Conservation (phyloP, 1,139 yeast species). For the Pichia sp. region DNA sequence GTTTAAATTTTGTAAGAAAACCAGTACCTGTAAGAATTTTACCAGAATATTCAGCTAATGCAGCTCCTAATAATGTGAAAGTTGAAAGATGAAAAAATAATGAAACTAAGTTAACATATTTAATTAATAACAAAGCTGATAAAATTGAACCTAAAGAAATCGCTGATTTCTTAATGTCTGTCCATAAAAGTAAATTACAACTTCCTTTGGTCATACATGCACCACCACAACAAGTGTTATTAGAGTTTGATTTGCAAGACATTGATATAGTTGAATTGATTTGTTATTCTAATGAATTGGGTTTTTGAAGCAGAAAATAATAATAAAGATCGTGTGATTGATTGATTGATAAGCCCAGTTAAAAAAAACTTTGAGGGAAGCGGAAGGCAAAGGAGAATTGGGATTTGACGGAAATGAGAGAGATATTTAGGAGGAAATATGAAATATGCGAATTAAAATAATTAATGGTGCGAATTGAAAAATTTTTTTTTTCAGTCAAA, state of each 20-base stretch:
- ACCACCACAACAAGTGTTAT: slow-evolving; percentile 25
- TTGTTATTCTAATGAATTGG: too few species aligned
- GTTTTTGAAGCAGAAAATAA: too few species aligned
- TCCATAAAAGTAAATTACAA: slow-evolving; percentile 62
- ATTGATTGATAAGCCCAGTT: too few species aligned
- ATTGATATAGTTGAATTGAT: neutral
- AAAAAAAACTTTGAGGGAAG: too few species aligned
- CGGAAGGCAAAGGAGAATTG: too few species aligned
- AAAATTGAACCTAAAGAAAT: slow-evolving; percentile 66
- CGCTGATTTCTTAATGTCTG: slow-evolving; percentile 72
- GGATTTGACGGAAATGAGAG: too few species aligned
- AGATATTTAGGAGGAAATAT: too few species aligned
- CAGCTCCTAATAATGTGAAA: slow-evolving; percentile 45
- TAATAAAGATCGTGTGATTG: too few species aligned
- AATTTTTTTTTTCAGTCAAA: too few species aligned
- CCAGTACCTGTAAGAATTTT: slow-evolving; percentile 66
- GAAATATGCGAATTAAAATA: too few species aligned
- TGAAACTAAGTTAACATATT: slow-evolving; percentile 65
- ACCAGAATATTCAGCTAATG: slow-evolving; percentile 64
- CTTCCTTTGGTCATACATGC: slow-evolving; percentile 23
- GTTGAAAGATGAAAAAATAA: slow-evolving; percentile 51
- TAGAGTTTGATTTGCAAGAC: slow-evolving; percentile 14
- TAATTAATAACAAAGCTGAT: slow-evolving; percentile 53
- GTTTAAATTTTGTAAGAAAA: slow-evolving; percentile 60
- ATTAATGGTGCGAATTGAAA: too few species aligned